Conservation (phyloP, 1,284 basidiomycete genomes). For the Ceratobasidium sp. region DNA sequence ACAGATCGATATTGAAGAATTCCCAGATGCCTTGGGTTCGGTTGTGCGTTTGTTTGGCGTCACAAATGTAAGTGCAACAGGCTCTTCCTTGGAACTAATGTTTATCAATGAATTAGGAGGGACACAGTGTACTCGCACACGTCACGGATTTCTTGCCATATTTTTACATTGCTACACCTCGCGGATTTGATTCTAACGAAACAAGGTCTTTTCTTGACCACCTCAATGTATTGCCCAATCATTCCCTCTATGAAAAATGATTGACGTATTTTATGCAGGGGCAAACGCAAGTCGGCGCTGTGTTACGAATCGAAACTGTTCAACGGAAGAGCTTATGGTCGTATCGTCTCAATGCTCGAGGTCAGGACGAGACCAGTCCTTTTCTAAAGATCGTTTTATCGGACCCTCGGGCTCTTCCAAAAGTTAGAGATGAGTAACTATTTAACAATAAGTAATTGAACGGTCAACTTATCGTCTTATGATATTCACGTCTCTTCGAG, state of each 20-base stretch:
- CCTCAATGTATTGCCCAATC: constrained; percentile 72
- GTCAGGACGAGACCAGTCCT: constrained; percentile 78
- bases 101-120: constrained; percentile 64
- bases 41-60: constrained; percentile 88
- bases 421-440: constrained; percentile 88
- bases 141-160: constrained; percentile 89
- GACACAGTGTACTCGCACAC: constrained; percentile 88
- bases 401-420: constrained; percentile 82
- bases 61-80: constrained; percentile 71
- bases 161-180: constrained; percentile 89
- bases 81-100: neutral
- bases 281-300: constrained; percentile 57
- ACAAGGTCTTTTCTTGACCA: constrained; percentile 73
- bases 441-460: constrained; percentile 40
- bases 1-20: constrained; percentile 91
- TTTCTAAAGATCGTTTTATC: constrained; percentile 87
- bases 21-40: constrained; percentile 62
- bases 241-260: too few species aligned
- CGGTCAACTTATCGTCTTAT: constrained; percentile 49
- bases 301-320: constrained; percentile 73
- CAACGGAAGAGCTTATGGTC: constrained; percentile 86
- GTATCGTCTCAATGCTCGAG: constrained; percentile 63
- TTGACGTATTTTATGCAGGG: constrained; percentile 53
- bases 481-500: constrained; percentile 83
- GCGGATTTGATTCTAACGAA: constrained; percentile 82